Conservation (phyloP, 495 filamentous ascomycete genomes). For the Trypethelium eluteriae region DNA sequence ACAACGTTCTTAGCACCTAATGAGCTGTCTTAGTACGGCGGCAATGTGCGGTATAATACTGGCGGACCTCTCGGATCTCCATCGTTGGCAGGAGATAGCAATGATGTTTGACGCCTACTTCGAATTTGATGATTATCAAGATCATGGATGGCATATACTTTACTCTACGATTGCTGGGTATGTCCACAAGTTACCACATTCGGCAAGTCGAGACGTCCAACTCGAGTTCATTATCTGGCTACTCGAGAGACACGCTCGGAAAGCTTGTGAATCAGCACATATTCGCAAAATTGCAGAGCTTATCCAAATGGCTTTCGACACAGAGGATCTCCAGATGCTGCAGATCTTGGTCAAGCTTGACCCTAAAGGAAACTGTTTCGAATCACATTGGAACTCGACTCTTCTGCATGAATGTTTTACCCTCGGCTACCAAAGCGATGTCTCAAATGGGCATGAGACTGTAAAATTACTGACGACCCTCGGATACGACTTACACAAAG, state of each 20-base stretch:
- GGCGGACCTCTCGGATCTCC: constrained; percentile 6
- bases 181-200: constrained; percentile 6
- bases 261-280: constrained; percentile 10
- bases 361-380: constrained; percentile 5
- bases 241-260: constrained; percentile 9
- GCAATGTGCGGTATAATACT: constrained; percentile 6
- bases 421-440: constrained; percentile 3
- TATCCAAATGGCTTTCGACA: constrained; percentile 11
- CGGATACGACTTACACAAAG: constrained; percentile 11
- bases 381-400: constrained; percentile 8
- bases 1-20: constrained; percentile 7
- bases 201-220: constrained; percentile 7
- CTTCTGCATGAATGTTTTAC: constrained; percentile 12
- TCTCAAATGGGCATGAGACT: constrained; percentile 7
- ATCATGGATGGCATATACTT: constrained; percentile 11
- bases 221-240: constrained; percentile 13
- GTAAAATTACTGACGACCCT: constrained; percentile 11
- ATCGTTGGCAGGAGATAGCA: constrained; percentile 11
- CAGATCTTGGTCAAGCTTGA: constrained; percentile 7
- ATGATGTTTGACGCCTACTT: constrained; percentile 12
- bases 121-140: constrained; percentile 9
- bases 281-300: constrained; percentile 4
- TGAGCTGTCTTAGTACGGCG: constrained; percentile 8
- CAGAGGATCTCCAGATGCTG: constrained; percentile 9
- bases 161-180: constrained; percentile 10